Percentiles rank a stretch among this genome's conserved stretches.
phyloP scores from a whole-genome alignment of 148 eudicot genomes.

The Chenopodium suecicum region DNA sequence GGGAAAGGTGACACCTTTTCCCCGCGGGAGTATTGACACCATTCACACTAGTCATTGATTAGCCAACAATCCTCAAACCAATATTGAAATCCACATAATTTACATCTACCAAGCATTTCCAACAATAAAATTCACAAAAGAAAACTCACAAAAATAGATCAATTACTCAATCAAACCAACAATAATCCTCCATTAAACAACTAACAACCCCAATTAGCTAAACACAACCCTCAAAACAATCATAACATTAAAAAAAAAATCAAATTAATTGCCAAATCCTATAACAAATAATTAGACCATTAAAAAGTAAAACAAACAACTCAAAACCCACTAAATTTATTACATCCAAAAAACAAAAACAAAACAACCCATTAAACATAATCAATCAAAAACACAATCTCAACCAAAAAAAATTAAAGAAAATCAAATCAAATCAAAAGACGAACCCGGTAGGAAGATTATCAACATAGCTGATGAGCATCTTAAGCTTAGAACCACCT shows the following conservation, averaged over 20 bases:
- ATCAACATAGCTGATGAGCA: conserved; percentile 79
- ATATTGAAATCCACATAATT: neutral
- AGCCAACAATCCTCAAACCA: neutral
- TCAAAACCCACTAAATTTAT: neutral
- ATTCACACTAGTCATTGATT: neutral
- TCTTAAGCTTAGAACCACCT: conserved; percentile 83
- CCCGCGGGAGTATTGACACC: neutral
- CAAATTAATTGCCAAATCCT: neutral
- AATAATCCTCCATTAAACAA: neutral
- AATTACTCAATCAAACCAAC: conserved; percentile 11
- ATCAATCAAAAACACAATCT: neutral
- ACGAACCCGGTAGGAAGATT: conserved; percentile 78
- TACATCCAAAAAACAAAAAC: neutral
- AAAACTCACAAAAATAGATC: neutral
- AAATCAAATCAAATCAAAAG: neutral
- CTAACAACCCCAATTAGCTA: conserved; percentile 3
- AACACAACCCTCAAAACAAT: neutral
- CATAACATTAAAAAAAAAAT: neutral
- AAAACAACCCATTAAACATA: neutral
- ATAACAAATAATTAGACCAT: neutral
- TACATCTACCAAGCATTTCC: neutral
- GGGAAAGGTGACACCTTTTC: neutral
- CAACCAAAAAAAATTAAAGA: neutral
- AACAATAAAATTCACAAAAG: neutral
- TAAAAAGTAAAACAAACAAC: neutral